phyloP scores from a whole-genome alignment of 495 filamentous ascomycete genomes.

The Xylaria intraflava region DNA sequence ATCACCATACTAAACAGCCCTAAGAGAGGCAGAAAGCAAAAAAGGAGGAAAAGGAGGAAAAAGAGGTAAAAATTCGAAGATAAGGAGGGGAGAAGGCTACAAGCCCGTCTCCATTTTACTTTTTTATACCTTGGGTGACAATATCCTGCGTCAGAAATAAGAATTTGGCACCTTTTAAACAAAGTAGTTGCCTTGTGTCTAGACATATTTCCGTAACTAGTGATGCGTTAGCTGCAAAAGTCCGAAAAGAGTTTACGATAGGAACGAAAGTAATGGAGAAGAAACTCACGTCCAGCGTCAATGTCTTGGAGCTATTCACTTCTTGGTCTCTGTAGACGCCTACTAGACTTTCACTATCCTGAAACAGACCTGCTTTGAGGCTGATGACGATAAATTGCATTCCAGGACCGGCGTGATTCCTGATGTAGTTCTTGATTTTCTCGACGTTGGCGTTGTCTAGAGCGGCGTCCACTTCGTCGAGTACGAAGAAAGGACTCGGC shows the following conservation, averaged over 20 bases:
- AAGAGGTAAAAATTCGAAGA: not conserved
- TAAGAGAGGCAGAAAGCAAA: not conserved
- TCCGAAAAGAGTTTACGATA: not conserved
- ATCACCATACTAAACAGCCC: not conserved
- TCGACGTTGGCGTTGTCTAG: constrained; percentile 95
- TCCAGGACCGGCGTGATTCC: constrained; percentile 85
- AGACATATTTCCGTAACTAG: constrained; percentile 27
- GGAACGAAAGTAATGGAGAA: not conserved
- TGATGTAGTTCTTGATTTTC: constrained; percentile 91
- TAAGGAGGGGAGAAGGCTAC: not conserved
- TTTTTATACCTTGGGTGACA: not conserved
- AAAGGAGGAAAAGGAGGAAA: not conserved
- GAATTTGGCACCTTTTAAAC: not conserved
- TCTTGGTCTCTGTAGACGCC: constrained; percentile 93
- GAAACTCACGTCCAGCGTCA: constrained; percentile 87
- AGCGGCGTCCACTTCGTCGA: constrained; percentile 96
- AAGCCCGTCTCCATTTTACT: not conserved
- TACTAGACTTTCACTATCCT: constrained; percentile 86
- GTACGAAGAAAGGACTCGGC: constrained; percentile 92
- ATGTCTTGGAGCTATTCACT: constrained; percentile 76
- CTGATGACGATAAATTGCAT: constrained; percentile 99
- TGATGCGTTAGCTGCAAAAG: not conserved
- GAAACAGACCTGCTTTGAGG: constrained; percentile 89
- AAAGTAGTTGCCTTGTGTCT: not conserved
- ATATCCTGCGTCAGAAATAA: not conserved